Percentiles rank a stretch among this genome's conserved stretches.
Conservation (phyloP, 805 yeast genomes). For the Candida schatavii region DNA sequence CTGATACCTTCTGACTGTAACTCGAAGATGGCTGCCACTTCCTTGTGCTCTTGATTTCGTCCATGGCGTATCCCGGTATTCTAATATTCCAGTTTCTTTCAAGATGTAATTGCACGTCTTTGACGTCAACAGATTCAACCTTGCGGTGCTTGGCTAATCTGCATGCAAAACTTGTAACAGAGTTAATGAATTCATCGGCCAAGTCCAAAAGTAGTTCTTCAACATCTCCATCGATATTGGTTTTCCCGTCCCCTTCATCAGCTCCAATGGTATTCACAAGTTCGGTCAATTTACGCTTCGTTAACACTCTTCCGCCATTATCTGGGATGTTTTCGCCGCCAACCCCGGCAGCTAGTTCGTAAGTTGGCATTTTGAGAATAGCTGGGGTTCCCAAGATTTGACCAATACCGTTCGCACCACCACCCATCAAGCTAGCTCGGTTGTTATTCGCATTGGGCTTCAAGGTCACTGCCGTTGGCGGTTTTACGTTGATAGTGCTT, state of each 20-base stretch:
- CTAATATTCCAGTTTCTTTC: conserved; percentile 94
- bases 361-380: conserved; percentile 68
- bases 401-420: conserved; percentile 72
- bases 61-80: conserved; percentile 89
- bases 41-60: conserved; percentile 78
- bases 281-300: conserved; percentile 87
- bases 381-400: conserved; percentile 70
- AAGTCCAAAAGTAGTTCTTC: conserved; percentile 87
- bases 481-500: conserved; percentile 59
- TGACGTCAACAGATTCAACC: conserved; percentile 79
- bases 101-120: conserved; percentile 87
- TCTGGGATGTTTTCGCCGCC: conserved; percentile 34
- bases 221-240: conserved; percentile 90
- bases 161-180: conserved; percentile 92
- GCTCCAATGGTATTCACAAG: conserved; percentile 78
- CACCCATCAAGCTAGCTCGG: conserved; percentile 83
- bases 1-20: conserved; percentile 66
- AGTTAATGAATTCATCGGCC: conserved; percentile 92
- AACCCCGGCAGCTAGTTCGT: conserved; percentile 53
- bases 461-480: conserved; percentile 62
- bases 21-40: conserved; percentile 65
- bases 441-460: conserved; percentile 47
- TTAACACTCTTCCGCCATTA: conserved; percentile 76
- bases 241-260: conserved; percentile 89
- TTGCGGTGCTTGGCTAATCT: conserved; percentile 92